These are phyloP conservation scores for Areca catechu DNA, from an alignment of 176 grass and related monocot species.

Conservation along the genomic window DNA sequence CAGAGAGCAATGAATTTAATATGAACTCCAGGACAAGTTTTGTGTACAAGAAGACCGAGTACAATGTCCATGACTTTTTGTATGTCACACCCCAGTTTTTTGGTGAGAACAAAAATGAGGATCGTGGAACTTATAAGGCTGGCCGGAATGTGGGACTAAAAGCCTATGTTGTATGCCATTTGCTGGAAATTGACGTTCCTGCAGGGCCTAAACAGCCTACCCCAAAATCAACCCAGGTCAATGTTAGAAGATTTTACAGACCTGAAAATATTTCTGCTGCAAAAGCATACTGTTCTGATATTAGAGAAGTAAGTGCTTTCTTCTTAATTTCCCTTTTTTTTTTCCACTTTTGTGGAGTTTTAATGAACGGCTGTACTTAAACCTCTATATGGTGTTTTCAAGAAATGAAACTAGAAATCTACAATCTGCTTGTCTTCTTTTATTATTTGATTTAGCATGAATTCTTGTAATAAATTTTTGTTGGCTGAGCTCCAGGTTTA, in stretches of 20 bases:
- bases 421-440: no score
- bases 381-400: no score
- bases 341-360: background rate
- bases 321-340: conserved; percentile 12
- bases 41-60: conserved; percentile 46
- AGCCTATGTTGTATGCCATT: conserved; percentile 75
- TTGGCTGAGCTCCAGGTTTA: conserved; percentile 53
- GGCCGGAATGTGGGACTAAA: conserved; percentile 91
- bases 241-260: conserved; percentile 89
- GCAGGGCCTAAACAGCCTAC: conserved; percentile 40
- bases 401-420: no score
- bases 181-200: conserved; percentile 45
- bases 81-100: conserved; percentile 82
- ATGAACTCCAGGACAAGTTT: conserved; percentile 57
- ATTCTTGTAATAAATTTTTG: conserved; percentile 18
- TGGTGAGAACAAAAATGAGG: conserved; percentile 32
- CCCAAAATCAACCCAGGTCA: conserved; percentile 49
- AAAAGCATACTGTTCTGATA: conserved; percentile 89
- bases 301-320: conserved; percentile 62
- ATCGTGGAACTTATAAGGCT: conserved; percentile 60
- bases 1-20: conserved; percentile 46
- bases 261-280: conserved; percentile 77
- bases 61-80: conserved; percentile 66
- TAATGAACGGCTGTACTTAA: no score
- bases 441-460: no score